A percentile compares a stretch with the other conserved stretches of the same genome.
These are phyloP conservation scores for Eragrostis tef DNA, from an alignment of 202 grass and related monocot species.

Conservation along the genomic window DNA sequence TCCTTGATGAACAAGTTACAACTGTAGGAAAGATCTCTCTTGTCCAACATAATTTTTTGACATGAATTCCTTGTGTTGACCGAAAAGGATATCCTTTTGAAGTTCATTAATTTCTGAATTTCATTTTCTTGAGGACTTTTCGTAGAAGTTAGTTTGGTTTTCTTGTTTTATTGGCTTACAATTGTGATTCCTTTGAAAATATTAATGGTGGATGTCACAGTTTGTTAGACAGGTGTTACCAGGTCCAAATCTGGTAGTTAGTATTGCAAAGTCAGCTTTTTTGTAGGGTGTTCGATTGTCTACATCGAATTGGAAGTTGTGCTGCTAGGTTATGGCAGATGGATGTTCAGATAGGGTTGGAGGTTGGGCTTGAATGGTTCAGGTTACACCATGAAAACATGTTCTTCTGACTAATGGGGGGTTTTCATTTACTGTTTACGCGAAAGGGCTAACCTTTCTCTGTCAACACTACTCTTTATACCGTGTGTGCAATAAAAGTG, in stretches of 20 bases:
- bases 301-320: constrained; percentile 43
- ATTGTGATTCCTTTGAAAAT: constrained; percentile 19
- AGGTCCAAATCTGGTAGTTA: constrained; percentile 48
- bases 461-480: not conserved
- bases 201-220: not conserved
- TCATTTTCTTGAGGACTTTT: not conserved
- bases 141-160: not conserved
- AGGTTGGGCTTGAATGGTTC: constrained; percentile 32
- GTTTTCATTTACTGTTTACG: constrained; percentile 5
- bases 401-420: not conserved
- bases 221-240: constrained; percentile 44
- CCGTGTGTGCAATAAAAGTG: constrained; percentile 6
- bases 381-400: constrained; percentile 6
- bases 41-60: constrained; percentile 10
- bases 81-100: constrained; percentile 6
- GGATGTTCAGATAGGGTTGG: constrained; percentile 16
- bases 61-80: constrained; percentile 25
- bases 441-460: not conserved
- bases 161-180: constrained; percentile 18
- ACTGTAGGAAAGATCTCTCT: not conserved
- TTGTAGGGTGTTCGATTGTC: constrained; percentile 50
- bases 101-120: constrained; percentile 14
- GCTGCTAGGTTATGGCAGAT: constrained; percentile 41
- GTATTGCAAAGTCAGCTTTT: constrained; percentile 45
- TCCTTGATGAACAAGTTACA: not conserved